Percentiles rank a stretch among this genome's conserved stretches.
Evolutionary conservation across 164 flowering plant species (phyloP).

Genomic region (Chimonanthus salicifolius): DNA sequence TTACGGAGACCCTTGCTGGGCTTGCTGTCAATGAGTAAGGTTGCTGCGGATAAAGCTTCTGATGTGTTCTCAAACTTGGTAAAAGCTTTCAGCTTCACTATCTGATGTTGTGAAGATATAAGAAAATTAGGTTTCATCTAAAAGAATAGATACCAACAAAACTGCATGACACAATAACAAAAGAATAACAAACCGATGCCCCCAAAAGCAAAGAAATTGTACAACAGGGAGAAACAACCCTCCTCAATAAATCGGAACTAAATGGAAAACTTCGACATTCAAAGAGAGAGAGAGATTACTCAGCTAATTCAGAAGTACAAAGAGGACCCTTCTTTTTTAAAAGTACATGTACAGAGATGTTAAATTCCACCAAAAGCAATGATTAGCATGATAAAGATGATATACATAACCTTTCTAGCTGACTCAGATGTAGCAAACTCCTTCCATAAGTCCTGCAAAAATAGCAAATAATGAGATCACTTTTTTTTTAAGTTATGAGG

Average conservation of each 20-base stretch:
- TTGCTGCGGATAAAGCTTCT: slow-evolving; percentile 76
- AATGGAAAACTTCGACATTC: too few relatives aligned
- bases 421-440: slow-evolving; percentile 58
- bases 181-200: background rate
- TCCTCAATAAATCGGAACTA: too few relatives aligned
- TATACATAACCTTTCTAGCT: slow-evolving; percentile 62
- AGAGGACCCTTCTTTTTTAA: background rate
- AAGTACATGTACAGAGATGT: background rate
- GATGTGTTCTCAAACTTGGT: slow-evolving; percentile 86
- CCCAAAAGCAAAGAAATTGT: background rate
- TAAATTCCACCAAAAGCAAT: background rate
- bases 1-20: slow-evolving; percentile 87
- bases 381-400: background rate
- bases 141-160: background rate
- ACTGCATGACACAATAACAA: background rate
- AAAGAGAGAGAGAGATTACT: background rate
- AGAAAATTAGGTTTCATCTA: background rate
- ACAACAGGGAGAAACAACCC: background rate
- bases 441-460: slow-evolving; percentile 63
- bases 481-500: background rate
- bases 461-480: background rate
- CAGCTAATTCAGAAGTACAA: too few relatives aligned
- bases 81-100: slow-evolving; percentile 90
- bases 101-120: slow-evolving; percentile 25
- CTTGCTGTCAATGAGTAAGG: slow-evolving; percentile 66